Evolutionary conservation across 768 basidiomycete genomes (phyloP), one percentile per base, ranked within the genome.

Genomic region (Clavulina sp.): DNA sequence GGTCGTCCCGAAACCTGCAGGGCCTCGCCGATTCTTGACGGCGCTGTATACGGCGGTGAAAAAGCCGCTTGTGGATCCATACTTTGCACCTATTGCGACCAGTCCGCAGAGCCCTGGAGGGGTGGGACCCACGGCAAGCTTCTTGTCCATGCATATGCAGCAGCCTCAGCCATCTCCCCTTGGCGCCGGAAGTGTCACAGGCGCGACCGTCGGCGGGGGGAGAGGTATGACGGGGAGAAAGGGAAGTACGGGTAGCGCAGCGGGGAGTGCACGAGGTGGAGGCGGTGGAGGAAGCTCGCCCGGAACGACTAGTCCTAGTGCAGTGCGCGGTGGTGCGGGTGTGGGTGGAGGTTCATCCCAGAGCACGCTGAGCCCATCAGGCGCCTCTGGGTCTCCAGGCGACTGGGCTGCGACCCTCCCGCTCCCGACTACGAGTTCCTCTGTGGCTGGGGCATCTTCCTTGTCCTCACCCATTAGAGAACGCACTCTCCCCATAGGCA

Each of bases 1-100:
- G 74, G 87, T 99, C 57, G 81, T 97, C 34, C 93, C 92, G 21
- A 99, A 97, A 66, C 93, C 93, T 6, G 92, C 85, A 18, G 93
- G 95, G 3, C 95, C 95, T 4, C 78, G 93, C 34, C 78, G 93
- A 5, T 81, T 96, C 58, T 69, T 99, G 57, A 92, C 91, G 21
- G 84, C 91, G 24, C 69, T 99, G 18, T 84, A 93, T 62, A 96
- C 87, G 3, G 91, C 91, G 1, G 73, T 86, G 47, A 83, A 76
- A 5, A 84, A 80, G 57, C 92, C 95, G 0, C 61, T 77, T 7
- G 77, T 99, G 29, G 93, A 99, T 61, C 85, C 92, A 0, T 84
- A 81, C 63, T 95, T 97, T 60, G 66, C 76, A 0, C 93, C 95
- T n/a, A 97, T 88, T 56, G 93, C 93, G 0, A 96, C 88, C 0